Evolutionary conservation across 192 early-diverging fungal species (phyloP).

Genomic region (Polychytrium aggregatum): DNA sequence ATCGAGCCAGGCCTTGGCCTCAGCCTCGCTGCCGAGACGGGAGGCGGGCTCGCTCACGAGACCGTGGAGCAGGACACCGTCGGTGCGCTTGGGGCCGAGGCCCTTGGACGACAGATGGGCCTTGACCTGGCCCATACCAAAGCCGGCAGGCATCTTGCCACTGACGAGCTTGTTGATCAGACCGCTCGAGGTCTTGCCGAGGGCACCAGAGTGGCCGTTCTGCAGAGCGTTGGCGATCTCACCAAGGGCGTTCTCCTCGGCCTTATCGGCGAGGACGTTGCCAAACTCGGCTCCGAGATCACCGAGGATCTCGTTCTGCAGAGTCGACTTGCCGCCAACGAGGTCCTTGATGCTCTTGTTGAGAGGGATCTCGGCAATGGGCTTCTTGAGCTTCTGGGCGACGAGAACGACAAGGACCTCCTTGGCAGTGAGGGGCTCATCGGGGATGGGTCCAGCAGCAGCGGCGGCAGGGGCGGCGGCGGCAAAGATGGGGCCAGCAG

Average conservation of each 20-base stretch:
- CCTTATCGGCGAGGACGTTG: slow-evolving; percentile 70
- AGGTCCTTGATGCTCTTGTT: slow-evolving; percentile 84
- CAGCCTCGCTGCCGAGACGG: slow-evolving; percentile 63
- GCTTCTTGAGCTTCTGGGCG: slow-evolving; percentile 84
- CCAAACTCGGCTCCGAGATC: slow-evolving; percentile 89
- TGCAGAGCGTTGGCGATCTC: slow-evolving; percentile 65
- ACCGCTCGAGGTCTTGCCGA: slow-evolving; percentile 72
- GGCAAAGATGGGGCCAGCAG: slow-evolving; percentile 36
- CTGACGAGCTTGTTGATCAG: slow-evolving; percentile 71
- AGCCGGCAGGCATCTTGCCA: slow-evolving; percentile 89
- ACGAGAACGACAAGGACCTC: slow-evolving; percentile 77
- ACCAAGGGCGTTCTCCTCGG: slow-evolving; percentile 77
- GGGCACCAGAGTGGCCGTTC: slow-evolving; percentile 45
- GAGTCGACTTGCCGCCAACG: slow-evolving; percentile 89
- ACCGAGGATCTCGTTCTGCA: slow-evolving; percentile 94
- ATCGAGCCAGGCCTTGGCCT: slow-evolving; percentile 74
- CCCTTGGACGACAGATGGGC: slow-evolving; percentile 60
- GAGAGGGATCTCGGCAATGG: slow-evolving; percentile 57
- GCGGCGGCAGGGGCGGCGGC: too few relatives aligned
- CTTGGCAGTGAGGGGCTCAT: slow-evolving; percentile 67
- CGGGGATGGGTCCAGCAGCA: slow-evolving; percentile 22
- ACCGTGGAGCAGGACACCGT: slow-evolving; percentile 65
- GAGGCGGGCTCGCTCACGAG: slow-evolving; percentile 71
- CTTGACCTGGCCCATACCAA: slow-evolving; percentile 67
- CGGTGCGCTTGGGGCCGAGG: slow-evolving; percentile 60